Evolutionary conservation across 768 basidiomycete genomes (phyloP).

Genomic region (Hygrophorus pudorinus): DNA sequence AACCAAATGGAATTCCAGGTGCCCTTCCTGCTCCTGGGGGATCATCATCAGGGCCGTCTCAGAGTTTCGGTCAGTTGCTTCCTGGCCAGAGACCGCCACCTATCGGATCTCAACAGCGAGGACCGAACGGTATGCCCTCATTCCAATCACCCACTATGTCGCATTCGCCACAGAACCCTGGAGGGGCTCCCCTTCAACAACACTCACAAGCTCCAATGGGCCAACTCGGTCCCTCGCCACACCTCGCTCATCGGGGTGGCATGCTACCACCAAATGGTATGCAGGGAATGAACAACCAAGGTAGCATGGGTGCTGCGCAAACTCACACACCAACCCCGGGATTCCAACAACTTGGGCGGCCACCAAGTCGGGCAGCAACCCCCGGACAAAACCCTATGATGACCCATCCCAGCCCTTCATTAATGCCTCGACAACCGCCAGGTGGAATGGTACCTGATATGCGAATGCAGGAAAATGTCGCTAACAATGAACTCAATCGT

Average conservation of each 20-base stretch:
- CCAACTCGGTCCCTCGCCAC: constrained; percentile 42
- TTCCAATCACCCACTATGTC: constrained; percentile 62
- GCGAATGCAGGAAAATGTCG: constrained; percentile 3
- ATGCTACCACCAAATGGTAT: constrained; percentile 44
- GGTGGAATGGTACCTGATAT: constrained; percentile 14
- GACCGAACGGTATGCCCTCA: constrained; percentile 33
- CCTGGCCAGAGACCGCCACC: constrained; percentile 21
- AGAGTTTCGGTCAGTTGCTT: constrained; percentile 14
- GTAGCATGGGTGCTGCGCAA: constrained; percentile 3
- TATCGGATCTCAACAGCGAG: constrained; percentile 27
- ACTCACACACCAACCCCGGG: constrained; percentile 27
- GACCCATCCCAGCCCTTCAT: constrained; percentile 49
- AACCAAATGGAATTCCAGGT: constrained; percentile 36
- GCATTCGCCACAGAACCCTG: constrained; percentile 31
- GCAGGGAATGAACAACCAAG: constrained; percentile 8
- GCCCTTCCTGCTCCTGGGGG: constrained; percentile 16
- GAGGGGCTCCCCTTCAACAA: constrained; percentile 13
- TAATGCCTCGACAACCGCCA: constrained; percentile 38
- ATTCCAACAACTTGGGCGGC: constrained; percentile 37
- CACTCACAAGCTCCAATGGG: constrained; percentile 31
- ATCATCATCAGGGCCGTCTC: constrained; percentile 9
- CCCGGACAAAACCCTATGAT: constrained; percentile 37
- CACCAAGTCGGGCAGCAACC: constrained; percentile 52
- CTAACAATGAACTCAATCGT: constrained; percentile 1
- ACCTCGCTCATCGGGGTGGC: constrained; percentile 28